phyloP scores from a whole-genome alignment of 805 yeast species.

The Saccharomycopsis sp. region DNA sequence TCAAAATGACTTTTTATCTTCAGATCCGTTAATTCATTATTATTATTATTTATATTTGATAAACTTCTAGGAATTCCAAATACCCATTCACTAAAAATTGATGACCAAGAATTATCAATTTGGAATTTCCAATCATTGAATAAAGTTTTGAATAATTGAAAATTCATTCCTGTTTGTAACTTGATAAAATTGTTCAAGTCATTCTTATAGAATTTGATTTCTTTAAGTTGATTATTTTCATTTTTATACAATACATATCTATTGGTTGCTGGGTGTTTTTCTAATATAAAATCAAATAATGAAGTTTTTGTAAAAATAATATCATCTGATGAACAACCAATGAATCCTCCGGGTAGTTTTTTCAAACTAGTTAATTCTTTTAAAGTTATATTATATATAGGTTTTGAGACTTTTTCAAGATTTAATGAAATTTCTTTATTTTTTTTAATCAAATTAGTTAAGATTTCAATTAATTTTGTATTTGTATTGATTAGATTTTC shows the following conservation, averaged over 20 bases:
- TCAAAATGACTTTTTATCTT: conserved; percentile 1
- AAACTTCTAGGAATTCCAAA: conserved; percentile 2
- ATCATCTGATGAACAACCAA: conserved; percentile 14
- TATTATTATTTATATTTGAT: not conserved
- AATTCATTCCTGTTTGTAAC: not conserved
- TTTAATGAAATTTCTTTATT: not conserved
- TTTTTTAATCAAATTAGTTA: not conserved
- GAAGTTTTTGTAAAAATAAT: conserved; percentile 3
- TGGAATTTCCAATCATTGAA: not conserved
- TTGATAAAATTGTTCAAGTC: conserved; percentile 5
- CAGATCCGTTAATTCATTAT: not conserved
- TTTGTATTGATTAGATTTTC: conserved; percentile 1
- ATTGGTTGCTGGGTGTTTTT: conserved; percentile 7
- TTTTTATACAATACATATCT: not conserved
- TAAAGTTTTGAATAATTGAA: not conserved
- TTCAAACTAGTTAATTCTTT: conserved; percentile 7
- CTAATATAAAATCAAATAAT: conserved; percentile 13
- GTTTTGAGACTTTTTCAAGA: not conserved
- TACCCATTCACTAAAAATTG: not conserved
- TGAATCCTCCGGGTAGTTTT: conserved; percentile 1
- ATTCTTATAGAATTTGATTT: conserved; percentile 1
- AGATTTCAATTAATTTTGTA: conserved; percentile 3
- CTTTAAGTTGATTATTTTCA: not conserved
- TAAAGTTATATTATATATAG: conserved; percentile 9
- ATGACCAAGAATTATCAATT: conserved; percentile 11